Base-by-base conservation (phyloP, 2,329 filamentous ascomycete species). In the Magnaporthiopsis rhizophila region DNA sequence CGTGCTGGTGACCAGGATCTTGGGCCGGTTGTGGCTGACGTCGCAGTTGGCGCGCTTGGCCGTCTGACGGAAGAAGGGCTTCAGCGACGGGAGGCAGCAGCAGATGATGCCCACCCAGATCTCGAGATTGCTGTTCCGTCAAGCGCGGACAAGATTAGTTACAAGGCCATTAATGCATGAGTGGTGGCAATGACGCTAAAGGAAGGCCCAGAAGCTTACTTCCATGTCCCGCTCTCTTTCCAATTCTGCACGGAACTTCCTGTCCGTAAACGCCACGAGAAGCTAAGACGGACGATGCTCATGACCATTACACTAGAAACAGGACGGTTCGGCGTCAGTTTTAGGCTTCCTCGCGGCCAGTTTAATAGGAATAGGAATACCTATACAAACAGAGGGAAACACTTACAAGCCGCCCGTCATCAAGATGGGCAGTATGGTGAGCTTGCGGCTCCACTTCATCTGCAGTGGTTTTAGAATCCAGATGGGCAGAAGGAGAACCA, bases 51-150 rank as follows among this genome's bases (percentile, higher is more conserved):
- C 12, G 12, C 36, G 36, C 15, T 18, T 12, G 13, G 36, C 13
- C 36, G 4, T 18, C 11, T 18, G 11, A 5, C 13, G 36, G 36
- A 38, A 75, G 67, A 81, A 87, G 1, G 58, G 58, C 13, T 24
- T 21, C 5, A 60, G 58, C 12, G 58, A 32, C 30, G 58, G 58
- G 30, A 60, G 58, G 24, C 58, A 60, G 30, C 30, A 26, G 58
- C 58, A 60, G 58, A 60, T 36, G 58, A 60, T 60, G 21, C 58
- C 58, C 36, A 24, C 58, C 58, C 58, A 60, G 9, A 60, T 18
- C 24, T 60, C 58, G 21, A 60, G 30, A 15, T 34, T 36, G 58
- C 58, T 60, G 32, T 60, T 9, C 6, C 32, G 32, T 24, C 15
- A 7, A 38, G 36, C 58, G 36, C 2, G 18, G 26, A 13, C 2